Base-by-base conservation (phyloP, 495 filamentous ascomycete genomes). In the Penicillium turbatum region DNA sequence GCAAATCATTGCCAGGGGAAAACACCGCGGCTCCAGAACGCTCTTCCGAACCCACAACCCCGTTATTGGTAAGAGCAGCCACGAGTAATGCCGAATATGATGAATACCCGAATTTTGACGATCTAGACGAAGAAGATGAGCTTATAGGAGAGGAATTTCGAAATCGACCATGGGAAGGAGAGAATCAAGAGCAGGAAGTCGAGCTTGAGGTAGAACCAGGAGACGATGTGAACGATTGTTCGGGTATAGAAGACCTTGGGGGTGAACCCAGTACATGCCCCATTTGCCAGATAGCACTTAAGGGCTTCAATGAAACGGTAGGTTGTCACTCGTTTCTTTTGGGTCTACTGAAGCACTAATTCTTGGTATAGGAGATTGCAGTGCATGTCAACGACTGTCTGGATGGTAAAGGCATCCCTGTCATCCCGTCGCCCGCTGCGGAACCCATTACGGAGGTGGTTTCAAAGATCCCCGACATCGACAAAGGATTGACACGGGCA, bases 381-480 rank as follows among this genome's bases (percentile, higher is more conserved):
- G 56, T 78, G 6, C 93, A 99, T 66, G 93, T 97, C 52, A 99
- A 99, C 65, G 80, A 83, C 34, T 99, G 93, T 71, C 73, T 99
- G 11, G 93, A 99, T 70, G 90, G 89, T 0, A 86, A 86, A 47
- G 77, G 84, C 12, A 71, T 77, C 41, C 37, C 51, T 29, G 40
- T 13, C n/a, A 40, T 32, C 0, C 9, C 24, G 1, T 77, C 80
- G 7, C 53, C 84, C 17, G 73, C 79, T 30, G 46, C 56, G 11
- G 60, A 57, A 15, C 44, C 60, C 31, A 62, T 49, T 2, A 29
- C 54, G 6, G 16, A 26, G 1, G 45, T 64, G 4, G 46, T 55
- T 24, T 0, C 13, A 2, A 52, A 43, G 10, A 43, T 42, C 6
- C 31, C 30, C 16, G 31, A 30, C 17, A 13, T 17, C 10, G 26